These are phyloP conservation scores for Aspergillus sp. DNA, from an alignment of 2,329 filamentous ascomycete species.

Conservation along the genomic window DNA sequence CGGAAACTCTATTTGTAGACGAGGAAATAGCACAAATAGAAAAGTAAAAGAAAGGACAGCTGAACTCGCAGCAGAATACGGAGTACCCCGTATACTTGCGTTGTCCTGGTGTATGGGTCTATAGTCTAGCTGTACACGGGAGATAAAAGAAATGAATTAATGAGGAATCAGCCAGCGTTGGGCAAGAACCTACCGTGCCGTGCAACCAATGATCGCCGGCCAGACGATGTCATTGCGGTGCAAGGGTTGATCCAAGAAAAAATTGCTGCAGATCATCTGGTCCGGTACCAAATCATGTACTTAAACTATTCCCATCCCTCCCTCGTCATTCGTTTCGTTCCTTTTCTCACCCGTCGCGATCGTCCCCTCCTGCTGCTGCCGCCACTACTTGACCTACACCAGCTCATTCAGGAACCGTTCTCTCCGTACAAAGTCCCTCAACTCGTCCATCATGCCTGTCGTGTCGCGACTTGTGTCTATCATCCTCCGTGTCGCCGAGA, in stretches of 20 bases:
- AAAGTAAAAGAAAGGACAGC: not conserved
- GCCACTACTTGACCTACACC: not conserved
- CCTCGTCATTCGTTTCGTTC: not conserved
- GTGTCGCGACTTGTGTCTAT: slow-evolving; percentile 57
- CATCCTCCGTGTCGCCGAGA: slow-evolving; percentile 60
- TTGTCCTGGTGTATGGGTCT: not conserved
- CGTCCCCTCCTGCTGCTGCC: not conserved
- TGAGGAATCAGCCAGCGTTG: slow-evolving; percentile 1
- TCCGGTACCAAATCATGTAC: slow-evolving; percentile 4
- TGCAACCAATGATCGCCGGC: slow-evolving; percentile 11
- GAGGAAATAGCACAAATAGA: not conserved
- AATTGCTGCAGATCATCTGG: slow-evolving; percentile 4
- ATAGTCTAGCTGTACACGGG: not conserved
- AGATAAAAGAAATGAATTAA: too few species aligned
- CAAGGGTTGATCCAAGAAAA: slow-evolving; percentile 2
- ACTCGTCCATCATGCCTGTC: slow-evolving; percentile 45
- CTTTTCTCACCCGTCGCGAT: not conserved
- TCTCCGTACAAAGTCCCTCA: not conserved
- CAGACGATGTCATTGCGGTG: slow-evolving; percentile 17
- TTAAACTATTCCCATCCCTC: slow-evolving; percentile 1
- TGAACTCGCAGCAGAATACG: too few species aligned
- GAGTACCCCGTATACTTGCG: not conserved
- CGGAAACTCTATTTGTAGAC: not conserved
- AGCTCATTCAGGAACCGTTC: not conserved
- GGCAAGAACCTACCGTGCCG: slow-evolving; percentile 10